Evolutionary conservation across 768 basidiomycete genomes (phyloP).

Genomic region (Amanita pseudoporphyria): DNA sequence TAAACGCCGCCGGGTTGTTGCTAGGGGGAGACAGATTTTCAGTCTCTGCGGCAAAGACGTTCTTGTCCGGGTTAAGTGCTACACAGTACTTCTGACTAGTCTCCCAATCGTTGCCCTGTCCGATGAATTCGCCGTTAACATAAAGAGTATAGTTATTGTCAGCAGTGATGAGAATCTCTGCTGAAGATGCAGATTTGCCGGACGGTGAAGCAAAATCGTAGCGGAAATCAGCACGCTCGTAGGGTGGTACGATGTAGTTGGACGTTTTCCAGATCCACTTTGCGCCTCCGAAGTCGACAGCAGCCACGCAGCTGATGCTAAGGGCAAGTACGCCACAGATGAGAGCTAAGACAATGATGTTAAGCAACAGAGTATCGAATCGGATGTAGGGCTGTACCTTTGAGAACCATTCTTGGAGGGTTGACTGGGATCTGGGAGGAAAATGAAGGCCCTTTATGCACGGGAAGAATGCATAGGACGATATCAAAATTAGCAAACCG

Average conservation of each 20-base stretch:
- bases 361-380: background rate
- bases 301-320: background rate
- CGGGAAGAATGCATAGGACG: no score
- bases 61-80: constrained; percentile 17
- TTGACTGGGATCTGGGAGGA: background rate
- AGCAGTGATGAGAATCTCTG: constrained; percentile 21
- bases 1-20: constrained; percentile 18
- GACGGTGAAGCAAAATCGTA: constrained; percentile 14
- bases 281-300: background rate
- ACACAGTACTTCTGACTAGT: constrained; percentile 20
- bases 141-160: constrained; percentile 24
- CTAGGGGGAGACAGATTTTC: constrained; percentile 6
- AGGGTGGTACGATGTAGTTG: constrained; percentile 9
- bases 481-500: no score
- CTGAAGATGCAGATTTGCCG: constrained; percentile 19
- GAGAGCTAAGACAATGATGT: background rate
- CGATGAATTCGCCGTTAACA: constrained; percentile 21
- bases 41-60: constrained; percentile 22
- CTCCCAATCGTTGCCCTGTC: constrained; percentile 12
- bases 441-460: no score
- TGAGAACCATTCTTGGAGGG: background rate
- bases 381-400: background rate
- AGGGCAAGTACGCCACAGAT: background rate
- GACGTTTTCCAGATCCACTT: constrained; percentile 25
- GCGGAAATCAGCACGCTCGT: constrained; percentile 20